These are phyloP conservation scores for Aaosphaeria arxii DNA, from an alignment of 2,329 filamentous ascomycete genomes.

Conservation along the genomic window DNA sequence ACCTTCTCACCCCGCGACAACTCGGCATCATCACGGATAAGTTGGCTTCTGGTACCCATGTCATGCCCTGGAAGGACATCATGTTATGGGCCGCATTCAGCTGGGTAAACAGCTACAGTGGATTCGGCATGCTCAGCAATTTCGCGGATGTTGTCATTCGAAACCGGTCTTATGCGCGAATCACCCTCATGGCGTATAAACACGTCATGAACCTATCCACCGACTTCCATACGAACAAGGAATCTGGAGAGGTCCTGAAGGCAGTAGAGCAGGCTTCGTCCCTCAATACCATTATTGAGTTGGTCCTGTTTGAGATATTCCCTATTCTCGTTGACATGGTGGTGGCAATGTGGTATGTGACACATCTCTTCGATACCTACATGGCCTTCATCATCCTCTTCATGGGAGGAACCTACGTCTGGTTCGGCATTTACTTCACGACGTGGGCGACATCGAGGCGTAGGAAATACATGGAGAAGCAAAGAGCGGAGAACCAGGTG, in stretches of 20 bases:
- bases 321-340: slow-evolving; percentile 63
- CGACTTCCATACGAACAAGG: slow-evolving; percentile 67
- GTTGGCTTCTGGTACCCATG: slow-evolving; percentile 50
- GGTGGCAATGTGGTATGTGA: slow-evolving; percentile 60
- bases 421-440: slow-evolving; percentile 46
- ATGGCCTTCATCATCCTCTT: slow-evolving; percentile 39
- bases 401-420: slow-evolving; percentile 49
- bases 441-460: slow-evolving; percentile 41
- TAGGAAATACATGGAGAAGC: slow-evolving; percentile 41
- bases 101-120: slow-evolving; percentile 51
- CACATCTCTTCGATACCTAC: slow-evolving; percentile 59
- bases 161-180: slow-evolving; percentile 56
- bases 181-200: slow-evolving; percentile 61
- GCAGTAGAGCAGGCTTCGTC: slow-evolving; percentile 63
- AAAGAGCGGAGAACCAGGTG: slow-evolving; percentile 50
- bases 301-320: slow-evolving; percentile 56
- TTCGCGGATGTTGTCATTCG: slow-evolving; percentile 56
- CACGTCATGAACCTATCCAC: slow-evolving; percentile 68
- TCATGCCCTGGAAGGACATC: slow-evolving; percentile 54
- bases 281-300: slow-evolving; percentile 59
- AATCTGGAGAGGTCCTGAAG: slow-evolving; percentile 62
- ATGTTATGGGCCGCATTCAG: slow-evolving; percentile 47
- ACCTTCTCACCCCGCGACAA: slow-evolving; percentile 76
- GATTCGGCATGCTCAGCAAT: slow-evolving; percentile 49
- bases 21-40: slow-evolving; percentile 75